Base-by-base conservation (phyloP, 2,329 filamentous ascomycete genomes). In the Remersonia thermophila region DNA sequence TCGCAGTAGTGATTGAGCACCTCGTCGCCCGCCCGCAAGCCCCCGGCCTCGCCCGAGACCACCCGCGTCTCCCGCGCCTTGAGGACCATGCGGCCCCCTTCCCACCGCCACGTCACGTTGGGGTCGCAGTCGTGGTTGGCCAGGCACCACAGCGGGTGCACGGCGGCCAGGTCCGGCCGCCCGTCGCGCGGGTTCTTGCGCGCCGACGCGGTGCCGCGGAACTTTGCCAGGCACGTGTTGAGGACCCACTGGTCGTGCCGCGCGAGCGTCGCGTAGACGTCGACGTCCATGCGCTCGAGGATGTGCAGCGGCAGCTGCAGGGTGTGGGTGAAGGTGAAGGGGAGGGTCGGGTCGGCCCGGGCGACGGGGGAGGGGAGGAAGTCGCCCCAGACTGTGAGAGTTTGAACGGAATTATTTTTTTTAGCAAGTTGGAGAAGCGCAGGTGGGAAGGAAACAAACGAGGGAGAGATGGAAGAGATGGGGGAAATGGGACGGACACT, bases 41-140 rank as follows among this genome's bases (percentile, higher is more conserved):
- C 83, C 0, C 69, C 70, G 2, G 59, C 55, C 2, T 48, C 49
- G 27, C 55, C 49, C 53, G 69, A 70, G 5, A 70, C 59, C 4
- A 80, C 64, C 27, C 73, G 63, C 44, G 68, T 61, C 43, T 75
- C 63, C 32, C 77, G 64, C 2, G 74, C 73, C 65, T 66, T 74
- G 41, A 91, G 73, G 26, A 73, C 71, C 70, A 91, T 87, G 35
- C 70, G 71, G 1, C 82, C 83, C 18, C 80, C 77, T 9, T 23
- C 20, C 84, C 87, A 95, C 51, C 93, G 83, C 91, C 91, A 98
- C 3, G 73, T 73, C 27, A 96, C 86, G 56, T 94, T 95, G 7
- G 91, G 91, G 54, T 94, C 78, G 59, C 91, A 98, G 55, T 86
- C 85, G 56, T 98, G 91, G 52, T 98, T 98, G 18, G 89, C 87